Evolutionary conservation across 1,284 basidiomycete species (phyloP), one percentile per base, ranked within the genome.

Genomic region (Vanrija humicola): DNA sequence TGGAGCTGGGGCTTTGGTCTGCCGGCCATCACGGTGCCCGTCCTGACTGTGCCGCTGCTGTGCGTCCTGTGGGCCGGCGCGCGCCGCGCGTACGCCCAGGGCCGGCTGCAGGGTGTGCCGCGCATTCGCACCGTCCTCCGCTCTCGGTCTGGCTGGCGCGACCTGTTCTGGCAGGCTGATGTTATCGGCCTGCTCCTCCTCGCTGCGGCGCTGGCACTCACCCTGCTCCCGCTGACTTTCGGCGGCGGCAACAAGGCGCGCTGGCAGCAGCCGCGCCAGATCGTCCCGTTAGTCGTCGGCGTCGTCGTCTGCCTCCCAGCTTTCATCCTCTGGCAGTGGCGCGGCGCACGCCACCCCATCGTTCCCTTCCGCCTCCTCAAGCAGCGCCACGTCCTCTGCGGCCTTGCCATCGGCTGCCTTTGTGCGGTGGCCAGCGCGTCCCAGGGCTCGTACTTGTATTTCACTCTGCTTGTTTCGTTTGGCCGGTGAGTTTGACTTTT

Each of bases 1-100:
- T 90, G 88, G 89, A 76, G 87, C 72, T 87, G 86, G 84, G 88
- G 88, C 38, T 54, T 48, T n/a, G 52, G 21, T 23, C 39, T 1
- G 38, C 34, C 7, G 21, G 10, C 29, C 42, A 43, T 49, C 26
- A 23, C 26, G 5, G 43, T 52, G 6, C 50, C 45, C 21, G 18
- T 43, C 15, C 63, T 64, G 50, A 48, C 66, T 16, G 23, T 76
- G 10, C 73, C 75, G 6, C 64, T 78, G 16, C 55, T 75, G 50
- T 38, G 1, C 26, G 43, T 4, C 5, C 29, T 9, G 5, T 3
- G 9, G 48, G 48, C n/a, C 9, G 12, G 12, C 34, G 12, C 34
- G 14, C 21, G 21, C 21, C 21, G 21, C 21, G 21, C 21, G 21
- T 23, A 23, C 21, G 21, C 21, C 21, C 21, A 23, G 5, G 21